Percentiles rank a stretch among this genome's conserved stretches.
Conservation (phyloP, 2,329 filamentous ascomycete species). For the Pseudofabraea citricarpa region DNA sequence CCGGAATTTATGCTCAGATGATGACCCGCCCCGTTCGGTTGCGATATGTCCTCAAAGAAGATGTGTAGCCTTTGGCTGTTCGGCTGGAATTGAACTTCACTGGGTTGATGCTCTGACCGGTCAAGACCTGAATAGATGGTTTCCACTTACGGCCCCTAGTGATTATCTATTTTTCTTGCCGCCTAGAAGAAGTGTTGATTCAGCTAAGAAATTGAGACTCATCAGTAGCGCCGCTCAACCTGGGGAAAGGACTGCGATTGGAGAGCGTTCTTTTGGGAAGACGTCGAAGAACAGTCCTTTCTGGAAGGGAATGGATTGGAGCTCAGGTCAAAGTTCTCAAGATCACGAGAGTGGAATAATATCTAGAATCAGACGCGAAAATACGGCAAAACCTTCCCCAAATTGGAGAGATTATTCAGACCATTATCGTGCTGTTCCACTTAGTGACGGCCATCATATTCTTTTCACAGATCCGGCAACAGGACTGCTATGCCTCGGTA, state of each 20-base stretch:
- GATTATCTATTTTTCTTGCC: constrained; percentile 58
- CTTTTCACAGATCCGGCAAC: constrained; percentile 58
- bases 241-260: constrained; percentile 21
- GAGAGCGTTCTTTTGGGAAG: constrained; percentile 20
- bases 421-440: constrained; percentile 58
- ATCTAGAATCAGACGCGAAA: constrained; percentile 11
- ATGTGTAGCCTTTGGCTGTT: constrained; percentile 62
- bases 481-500: constrained; percentile 53
- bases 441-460: constrained; percentile 62
- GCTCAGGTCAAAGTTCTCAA: constrained; percentile 5
- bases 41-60: constrained; percentile 60
- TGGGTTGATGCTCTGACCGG: constrained; percentile 45
- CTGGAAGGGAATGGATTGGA: constrained; percentile 18
- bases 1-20: constrained; percentile 50
- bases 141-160: constrained; percentile 47
- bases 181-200: constrained; percentile 44
- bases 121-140: constrained; percentile 48
- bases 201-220: constrained; percentile 51
- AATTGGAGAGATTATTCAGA: constrained; percentile 34
- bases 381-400: constrained; percentile 7
- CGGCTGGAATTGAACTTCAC: constrained; percentile 57
- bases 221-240: constrained; percentile 55
- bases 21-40: constrained; percentile 60
- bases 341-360: constrained; percentile 10
- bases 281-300: constrained; percentile 18